Base-by-base conservation (phyloP, 2,329 filamentous ascomycete genomes). In the Ophiocordyceps sinensis region DNA sequence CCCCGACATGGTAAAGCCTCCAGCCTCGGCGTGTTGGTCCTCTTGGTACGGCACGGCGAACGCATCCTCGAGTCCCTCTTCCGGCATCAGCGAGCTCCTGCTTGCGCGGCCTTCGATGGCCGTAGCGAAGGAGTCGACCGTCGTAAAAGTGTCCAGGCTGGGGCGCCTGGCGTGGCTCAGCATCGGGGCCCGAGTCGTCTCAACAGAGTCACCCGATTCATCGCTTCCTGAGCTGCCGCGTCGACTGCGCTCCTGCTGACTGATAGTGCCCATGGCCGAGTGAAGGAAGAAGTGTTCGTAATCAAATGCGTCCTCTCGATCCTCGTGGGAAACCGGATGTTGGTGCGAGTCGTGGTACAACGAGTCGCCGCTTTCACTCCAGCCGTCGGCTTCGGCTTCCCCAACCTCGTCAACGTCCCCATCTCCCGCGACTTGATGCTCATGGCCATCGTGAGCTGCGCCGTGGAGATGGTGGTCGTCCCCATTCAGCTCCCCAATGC, bases 251-350 rank as follows among this genome's bases (percentile, higher is more conserved):
- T 50, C 48, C 45, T 51, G 52, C 30, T 66, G 60, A 49, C 73
- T 78, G 53, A 86, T 79, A 3, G 73, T 86, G 6, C 86, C 87
- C 73, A 95, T 80, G 11, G 87, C 86, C 49, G 85, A 94, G 58
- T 95, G 87, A 13, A 95, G 70, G 59, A 94, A 94, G 63, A 95
- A 95, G 56, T 94, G 81, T 58, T 94, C 85, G 47, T 96, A 96
- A 58, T 96, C 89, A 53, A 96, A 96, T 1, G 88, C 88, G 59
- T 96, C 89, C 49, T 88, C 80, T 17, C 89, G 82, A 58, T 95
- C 87, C 62, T 96, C 89, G 53, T 96, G 89, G 0, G 86, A 85
- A 6, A 82, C 63, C 9, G 73, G 71, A 40, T 75, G 70, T 41
- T 75, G 68, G 38, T 70, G 57, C 0, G 71, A 65, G 49, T 79